These are phyloP conservation scores for Candida gorgasii DNA, from an alignment of 805 yeast genomes.

Conservation along the genomic window DNA sequence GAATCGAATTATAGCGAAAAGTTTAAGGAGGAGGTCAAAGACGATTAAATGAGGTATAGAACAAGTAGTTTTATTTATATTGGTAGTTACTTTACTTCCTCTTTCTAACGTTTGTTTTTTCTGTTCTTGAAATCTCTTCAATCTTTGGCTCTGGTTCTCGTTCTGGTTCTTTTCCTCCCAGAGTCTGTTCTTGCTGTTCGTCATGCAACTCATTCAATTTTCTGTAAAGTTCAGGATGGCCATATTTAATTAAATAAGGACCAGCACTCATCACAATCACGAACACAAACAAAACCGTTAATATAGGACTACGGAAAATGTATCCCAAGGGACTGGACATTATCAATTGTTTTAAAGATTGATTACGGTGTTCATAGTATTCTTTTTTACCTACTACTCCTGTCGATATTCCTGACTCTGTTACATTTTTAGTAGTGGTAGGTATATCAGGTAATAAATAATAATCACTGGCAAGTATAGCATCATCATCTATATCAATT, in stretches of 20 bases:
- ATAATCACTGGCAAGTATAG: conserved; percentile 26
- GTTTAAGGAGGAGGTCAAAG: conserved; percentile 20
- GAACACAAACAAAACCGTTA: conserved; percentile 33
- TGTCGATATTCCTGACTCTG: conserved; percentile 23
- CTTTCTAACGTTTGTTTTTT: not conserved
- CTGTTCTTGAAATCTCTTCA: conserved; percentile 7
- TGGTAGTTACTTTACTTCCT: not conserved
- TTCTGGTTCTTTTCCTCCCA: not conserved
- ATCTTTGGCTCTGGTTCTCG: conserved; percentile 2
- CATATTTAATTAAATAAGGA: conserved; percentile 30
- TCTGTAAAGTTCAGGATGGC: conserved; percentile 41
- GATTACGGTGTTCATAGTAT: conserved; percentile 35
- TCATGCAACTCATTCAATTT: conserved; percentile 24
- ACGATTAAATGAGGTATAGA: conserved; percentile 9
- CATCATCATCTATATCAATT: conserved; percentile 24
- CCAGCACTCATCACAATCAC: conserved; percentile 29
- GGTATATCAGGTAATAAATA: conserved; percentile 14
- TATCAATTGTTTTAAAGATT: conserved; percentile 32
- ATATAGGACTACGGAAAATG: conserved; percentile 36
- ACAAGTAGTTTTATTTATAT: not conserved
- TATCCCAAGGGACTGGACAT: conserved; percentile 43
- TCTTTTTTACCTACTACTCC: conserved; percentile 23
- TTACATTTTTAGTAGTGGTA: conserved; percentile 3
- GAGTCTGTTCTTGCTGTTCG: conserved; percentile 9
- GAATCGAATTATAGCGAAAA: conserved; percentile 24